These are phyloP conservation scores for Solanum chacoense DNA, from an alignment of 305 asterid genomes.

Conservation along the genomic window DNA sequence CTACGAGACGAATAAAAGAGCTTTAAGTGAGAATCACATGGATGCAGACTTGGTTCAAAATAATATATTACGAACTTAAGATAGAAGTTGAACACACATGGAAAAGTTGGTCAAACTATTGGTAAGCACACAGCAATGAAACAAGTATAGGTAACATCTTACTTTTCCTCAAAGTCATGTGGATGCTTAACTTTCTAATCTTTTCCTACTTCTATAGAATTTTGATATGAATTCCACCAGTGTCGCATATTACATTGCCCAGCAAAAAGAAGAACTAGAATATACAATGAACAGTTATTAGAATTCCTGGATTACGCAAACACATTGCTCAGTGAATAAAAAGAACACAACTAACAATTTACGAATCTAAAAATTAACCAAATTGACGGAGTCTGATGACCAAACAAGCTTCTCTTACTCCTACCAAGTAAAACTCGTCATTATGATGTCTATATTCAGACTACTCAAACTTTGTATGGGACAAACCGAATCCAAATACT, in stretches of 20 bases:
- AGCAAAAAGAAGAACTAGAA: not conserved
- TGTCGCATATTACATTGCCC: not conserved
- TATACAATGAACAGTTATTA: not conserved
- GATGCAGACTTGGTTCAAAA: not conserved
- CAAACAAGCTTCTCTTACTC: not conserved
- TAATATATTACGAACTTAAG: not conserved
- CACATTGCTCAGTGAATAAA: not conserved
- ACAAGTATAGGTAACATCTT: not conserved
- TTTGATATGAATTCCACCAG: not conserved
- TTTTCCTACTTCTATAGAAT: not conserved
- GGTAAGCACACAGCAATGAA: not conserved
- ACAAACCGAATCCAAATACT: not conserved
- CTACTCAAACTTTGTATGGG: not conserved
- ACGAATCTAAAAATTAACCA: not conserved
- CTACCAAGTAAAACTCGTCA: not conserved
- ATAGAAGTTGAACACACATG: not conserved
- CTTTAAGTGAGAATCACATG: not conserved
- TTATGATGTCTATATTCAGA: not conserved
- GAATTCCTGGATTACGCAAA: not conserved
- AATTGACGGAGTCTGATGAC: not conserved
- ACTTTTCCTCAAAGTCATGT: not conserved
- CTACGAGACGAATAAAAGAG: constrained; percentile 27
- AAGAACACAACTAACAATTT: not conserved
- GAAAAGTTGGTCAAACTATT: not conserved
- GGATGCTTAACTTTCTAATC: not conserved